Evolutionary conservation across 129 eudicot genomes (phyloP), one percentile per base, ranked within the genome.

Genomic region (Ambrosia trifida): DNA sequence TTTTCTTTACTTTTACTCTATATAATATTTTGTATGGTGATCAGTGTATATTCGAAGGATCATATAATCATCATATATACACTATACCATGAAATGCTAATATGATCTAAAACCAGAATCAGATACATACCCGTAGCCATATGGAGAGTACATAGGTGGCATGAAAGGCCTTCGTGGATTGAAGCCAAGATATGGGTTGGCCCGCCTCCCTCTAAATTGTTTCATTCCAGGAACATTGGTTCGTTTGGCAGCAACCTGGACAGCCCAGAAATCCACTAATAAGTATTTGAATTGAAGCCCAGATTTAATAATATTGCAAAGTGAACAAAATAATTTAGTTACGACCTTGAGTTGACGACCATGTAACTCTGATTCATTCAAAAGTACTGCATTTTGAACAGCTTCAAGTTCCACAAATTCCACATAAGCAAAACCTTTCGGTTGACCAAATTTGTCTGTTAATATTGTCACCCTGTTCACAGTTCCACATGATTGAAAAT

Each of bases 371-470:
- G 97, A 87, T 75, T 91, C 97, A 57, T 88, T 91, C 46, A 91
- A 73, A 13, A 78, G 83, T 11, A 89, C 35, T 33, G 96, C 96
- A 80, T 86, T 85, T 64, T 85, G 96, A 62, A 89, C 85, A 78
- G 94, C 96, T 66, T 89, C 96, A 46, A 70, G 71, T 74, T 89
- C 96, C 49, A 84, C 94, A 74, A 89, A 89, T 58, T 89, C 96
- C 31, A 89, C 96, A 65, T 89, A 89, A 10, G 93, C 96, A 85
- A 89, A 89, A 51, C 97, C 97, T 81, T 91, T 91, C 18, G 97
- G 97, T 58, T 87, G 97, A 67, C 97, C 95, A 79, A 78, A 90
- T 78, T 91, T 91, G 80, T 91, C 97, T 13, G 97, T 91, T 73
- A 91, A 68, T 54, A 91, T 91, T 17, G 97, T 91, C 49, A 91